These are phyloP conservation scores for Tylopilus felleus DNA, from an alignment of 768 basidiomycete genomes.

Conservation along the genomic window DNA sequence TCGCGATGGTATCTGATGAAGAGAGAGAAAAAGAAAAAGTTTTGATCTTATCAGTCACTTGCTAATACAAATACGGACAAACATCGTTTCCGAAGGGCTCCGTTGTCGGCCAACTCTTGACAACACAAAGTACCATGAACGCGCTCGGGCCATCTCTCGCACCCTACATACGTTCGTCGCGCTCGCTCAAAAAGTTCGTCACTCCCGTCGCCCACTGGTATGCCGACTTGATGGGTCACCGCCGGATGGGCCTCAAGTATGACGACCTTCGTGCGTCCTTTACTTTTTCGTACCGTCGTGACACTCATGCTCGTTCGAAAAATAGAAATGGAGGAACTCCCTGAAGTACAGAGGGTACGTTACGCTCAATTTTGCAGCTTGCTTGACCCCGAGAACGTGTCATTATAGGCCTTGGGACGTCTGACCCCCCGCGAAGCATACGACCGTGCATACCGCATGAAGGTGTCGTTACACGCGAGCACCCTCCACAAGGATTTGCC, in stretches of 20 bases:
- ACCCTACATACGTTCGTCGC: constrained; percentile 66
- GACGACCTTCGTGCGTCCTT: constrained; percentile 84
- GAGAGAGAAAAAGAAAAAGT: neutral
- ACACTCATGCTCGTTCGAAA: neutral
- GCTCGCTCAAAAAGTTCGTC: constrained; percentile 62
- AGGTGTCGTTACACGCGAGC: constrained; percentile 71
- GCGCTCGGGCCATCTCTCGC: constrained; percentile 74
- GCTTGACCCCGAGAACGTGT: neutral
- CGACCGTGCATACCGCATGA: constrained; percentile 89
- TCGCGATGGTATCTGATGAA: constrained; percentile 27
- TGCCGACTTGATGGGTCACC: constrained; percentile 75
- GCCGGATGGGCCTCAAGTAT: constrained; percentile 85
- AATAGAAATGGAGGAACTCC: constrained; percentile 73
- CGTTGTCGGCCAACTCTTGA: neutral
- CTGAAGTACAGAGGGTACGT: constrained; percentile 73
- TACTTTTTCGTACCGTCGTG: neutral
- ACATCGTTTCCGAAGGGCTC: constrained; percentile 31
- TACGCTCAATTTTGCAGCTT: neutral
- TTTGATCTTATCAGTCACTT: constrained; percentile 30
- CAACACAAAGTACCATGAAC: constrained; percentile 24
- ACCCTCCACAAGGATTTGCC: constrained; percentile 77
- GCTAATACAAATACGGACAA: constrained; percentile 41
- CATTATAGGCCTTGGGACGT: constrained; percentile 72
- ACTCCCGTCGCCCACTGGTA: constrained; percentile 84
- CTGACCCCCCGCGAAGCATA: constrained; percentile 77